Evolutionary conservation across 495 filamentous ascomycete species (phyloP).

Genomic region (Neurospora africana): DNA sequence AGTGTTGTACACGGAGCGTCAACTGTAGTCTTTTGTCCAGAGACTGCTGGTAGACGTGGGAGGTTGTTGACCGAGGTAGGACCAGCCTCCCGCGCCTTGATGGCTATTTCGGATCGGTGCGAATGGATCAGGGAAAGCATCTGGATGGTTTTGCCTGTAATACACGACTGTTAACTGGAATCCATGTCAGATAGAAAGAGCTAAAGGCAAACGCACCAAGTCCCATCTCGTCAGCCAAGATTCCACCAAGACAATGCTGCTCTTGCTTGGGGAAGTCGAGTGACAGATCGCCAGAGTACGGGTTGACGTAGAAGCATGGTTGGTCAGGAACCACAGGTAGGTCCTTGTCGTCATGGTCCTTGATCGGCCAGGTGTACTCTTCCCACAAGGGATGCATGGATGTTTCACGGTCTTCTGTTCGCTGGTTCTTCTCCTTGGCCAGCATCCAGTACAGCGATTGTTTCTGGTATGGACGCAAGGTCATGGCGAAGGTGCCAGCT

Average conservation of each 20-base stretch:
- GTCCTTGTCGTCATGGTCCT: slow-evolving; percentile 75
- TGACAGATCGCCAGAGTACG: slow-evolving; percentile 92
- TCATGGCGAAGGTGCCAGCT: slow-evolving; percentile 67
- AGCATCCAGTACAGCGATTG: slow-evolving; percentile 96
- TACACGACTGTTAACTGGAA: background rate
- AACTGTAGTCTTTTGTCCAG: slow-evolving; percentile 35
- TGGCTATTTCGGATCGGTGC: slow-evolving; percentile 52
- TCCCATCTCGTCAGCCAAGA: slow-evolving; percentile 87
- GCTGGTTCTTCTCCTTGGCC: slow-evolving; percentile 75
- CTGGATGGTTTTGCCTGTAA: slow-evolving; percentile 75
- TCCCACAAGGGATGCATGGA: slow-evolving; percentile 99
- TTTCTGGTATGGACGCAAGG: slow-evolving; percentile 85
- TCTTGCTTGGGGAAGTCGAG: slow-evolving; percentile 86
- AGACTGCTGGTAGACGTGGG: slow-evolving; percentile 46
- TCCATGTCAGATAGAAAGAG: background rate
- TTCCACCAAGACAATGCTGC: slow-evolving; percentile 87
- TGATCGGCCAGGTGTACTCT: slow-evolving; percentile 80
- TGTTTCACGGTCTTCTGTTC: slow-evolving; percentile 44
- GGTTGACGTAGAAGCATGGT: slow-evolving; percentile 82
- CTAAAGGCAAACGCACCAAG: slow-evolving; percentile 31
- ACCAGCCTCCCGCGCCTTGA: slow-evolving; percentile 46
- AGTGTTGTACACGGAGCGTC: slow-evolving; percentile 81
- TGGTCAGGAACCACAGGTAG: slow-evolving; percentile 53
- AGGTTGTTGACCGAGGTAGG: slow-evolving; percentile 33
- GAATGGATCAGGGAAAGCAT: slow-evolving; percentile 92